phyloP scores from a whole-genome alignment of 1,139 yeast genomes.

The Saccharomycopsis hybrid region DNA sequence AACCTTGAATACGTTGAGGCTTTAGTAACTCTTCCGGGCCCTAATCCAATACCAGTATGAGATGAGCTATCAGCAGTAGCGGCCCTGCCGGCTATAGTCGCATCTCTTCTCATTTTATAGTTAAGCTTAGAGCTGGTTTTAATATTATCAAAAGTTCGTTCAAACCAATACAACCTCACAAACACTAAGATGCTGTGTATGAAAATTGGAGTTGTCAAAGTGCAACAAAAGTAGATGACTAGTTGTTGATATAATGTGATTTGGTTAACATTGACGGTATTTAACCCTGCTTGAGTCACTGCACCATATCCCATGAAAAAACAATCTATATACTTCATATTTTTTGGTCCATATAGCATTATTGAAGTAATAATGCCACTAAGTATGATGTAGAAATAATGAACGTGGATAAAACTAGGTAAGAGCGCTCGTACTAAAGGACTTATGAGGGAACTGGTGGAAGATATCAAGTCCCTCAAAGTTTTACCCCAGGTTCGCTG shows the following conservation, averaged over 20 bases:
- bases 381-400: slow-evolving; percentile 57
- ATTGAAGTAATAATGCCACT: slow-evolving; percentile 62
- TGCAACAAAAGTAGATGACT: slow-evolving; percentile 49
- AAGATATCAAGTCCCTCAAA: slow-evolving; percentile 5
- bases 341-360: slow-evolving; percentile 64
- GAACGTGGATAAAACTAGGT: slow-evolving; percentile 76
- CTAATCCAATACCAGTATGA: no score
- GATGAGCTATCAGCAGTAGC: no score
- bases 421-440: slow-evolving; percentile 48
- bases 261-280: slow-evolving; percentile 62
- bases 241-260: slow-evolving; percentile 74
- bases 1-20: no score
- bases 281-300: slow-evolving; percentile 87
- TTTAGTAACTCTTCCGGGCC: no score
- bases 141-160: slow-evolving; percentile 78
- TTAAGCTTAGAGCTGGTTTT: slow-evolving; percentile 66
- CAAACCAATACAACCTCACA: slow-evolving; percentile 85
- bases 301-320: slow-evolving; percentile 72
- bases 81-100: slow-evolving; percentile 61
- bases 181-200: slow-evolving; percentile 77
- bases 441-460: neutral
- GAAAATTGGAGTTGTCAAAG: slow-evolving; percentile 79
- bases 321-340: slow-evolving; percentile 68
- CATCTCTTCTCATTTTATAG: slow-evolving; percentile 72
- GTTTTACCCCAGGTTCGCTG: slow-evolving; percentile 4